phyloP scores from a whole-genome alignment of 108 stramenopile genomes.

The Cyclostephanos tholiformis region DNA sequence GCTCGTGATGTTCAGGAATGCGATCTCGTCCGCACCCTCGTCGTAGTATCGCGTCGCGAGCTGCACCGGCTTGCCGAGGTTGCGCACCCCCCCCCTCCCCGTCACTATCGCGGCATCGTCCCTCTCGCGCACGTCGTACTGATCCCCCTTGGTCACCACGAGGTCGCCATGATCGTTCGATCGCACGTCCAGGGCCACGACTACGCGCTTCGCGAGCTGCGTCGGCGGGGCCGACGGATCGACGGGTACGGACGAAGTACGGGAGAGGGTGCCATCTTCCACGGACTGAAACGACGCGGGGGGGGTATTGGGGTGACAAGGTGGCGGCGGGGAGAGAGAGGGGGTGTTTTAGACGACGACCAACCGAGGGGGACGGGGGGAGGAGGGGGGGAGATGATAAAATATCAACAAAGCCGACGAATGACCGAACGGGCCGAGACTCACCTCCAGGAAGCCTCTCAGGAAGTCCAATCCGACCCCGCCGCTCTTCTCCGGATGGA shows the following conservation, averaged over 20 bases:
- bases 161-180: conserved; percentile 96
- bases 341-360: background rate
- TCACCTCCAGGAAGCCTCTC: conserved; percentile 83
- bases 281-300: conserved; percentile 60
- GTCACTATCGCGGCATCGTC: conserved; percentile 59
- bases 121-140: conserved; percentile 97
- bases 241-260: conserved; percentile 54
- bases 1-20: conserved; percentile 96
- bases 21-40: conserved; percentile 97
- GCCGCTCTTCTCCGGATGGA: conserved; percentile 99
- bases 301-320: no score
- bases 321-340: no score
- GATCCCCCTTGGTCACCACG: conserved; percentile 99
- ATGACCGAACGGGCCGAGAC: conserved; percentile 3
- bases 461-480: conserved; percentile 84
- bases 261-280: conserved; percentile 70
- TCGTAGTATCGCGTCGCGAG: conserved; percentile 92
- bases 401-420: background rate
- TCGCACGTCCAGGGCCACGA: conserved; percentile 96
- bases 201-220: conserved; percentile 84
- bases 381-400: background rate
- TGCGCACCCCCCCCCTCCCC: conserved; percentile 92
- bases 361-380: background rate
- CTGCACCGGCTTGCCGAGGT: conserved; percentile 96
- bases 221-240: conserved; percentile 51